Base-by-base conservation (phyloP, 1,139 yeast species). In the Candida freyschussii region DNA sequence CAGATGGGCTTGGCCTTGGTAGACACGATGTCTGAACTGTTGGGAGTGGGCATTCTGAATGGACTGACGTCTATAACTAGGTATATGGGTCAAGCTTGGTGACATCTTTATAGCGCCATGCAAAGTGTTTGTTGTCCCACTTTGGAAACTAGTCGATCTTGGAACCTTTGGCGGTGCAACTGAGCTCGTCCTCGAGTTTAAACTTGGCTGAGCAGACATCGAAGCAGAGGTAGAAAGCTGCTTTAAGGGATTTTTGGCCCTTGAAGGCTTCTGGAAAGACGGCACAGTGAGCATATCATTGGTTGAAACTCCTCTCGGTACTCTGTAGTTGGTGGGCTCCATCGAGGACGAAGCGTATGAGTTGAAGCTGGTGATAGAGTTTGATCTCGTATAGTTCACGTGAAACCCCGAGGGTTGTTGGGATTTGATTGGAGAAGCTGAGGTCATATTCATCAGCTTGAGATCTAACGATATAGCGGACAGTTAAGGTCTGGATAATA, bases 261-360 rank as follows among this genome's bases (percentile, higher is more conserved):
- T 32, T 2, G 45, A 29, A 5, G 44, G 41, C 23, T 37, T 44
- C 5, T 30, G 16, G 36, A 47, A 46, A 11, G 44, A 13, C 11
- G 43, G 51, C 13, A 41, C 3, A 2, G 25, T 26, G 2, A 50
- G 6, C 17, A 50, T 36, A 16, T 48, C 53, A 7, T 30, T 37
- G 4, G 55, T 50, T 5, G 52, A 45, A 4, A 41, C 31, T 5
- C 43, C 43, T 24, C 55, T 41, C 4, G 52, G 46, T 5, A 36
- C 28, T 7, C 22, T 22, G 13, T 29, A 28, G 2, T 16, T 17
- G 9, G 32, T 21, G 2, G 24, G 15, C 10, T 24, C 34, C n/a
- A 23, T 23, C 9, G 41, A 23, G 6, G 4, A 29, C 32, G 10
- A 43, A 39, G 33, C 27, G 31, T 20, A 36, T 2, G 47, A 43